Percentiles rank a stretch among this genome's conserved stretches.
Conservation (phyloP, 2,329 filamentous ascomycete genomes). For the Calonectria pauciramosa region DNA sequence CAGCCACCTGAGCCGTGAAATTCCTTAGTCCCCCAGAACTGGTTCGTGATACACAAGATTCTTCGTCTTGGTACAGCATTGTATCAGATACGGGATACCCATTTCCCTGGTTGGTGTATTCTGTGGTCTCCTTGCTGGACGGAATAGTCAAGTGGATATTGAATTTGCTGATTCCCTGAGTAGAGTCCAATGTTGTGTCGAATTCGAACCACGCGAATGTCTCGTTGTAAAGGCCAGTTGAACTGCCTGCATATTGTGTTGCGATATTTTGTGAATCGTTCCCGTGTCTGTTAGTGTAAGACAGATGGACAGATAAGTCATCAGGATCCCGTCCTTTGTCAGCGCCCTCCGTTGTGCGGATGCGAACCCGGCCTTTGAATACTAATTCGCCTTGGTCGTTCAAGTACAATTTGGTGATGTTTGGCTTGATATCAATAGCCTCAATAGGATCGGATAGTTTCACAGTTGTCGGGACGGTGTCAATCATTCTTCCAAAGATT, state of each 20-base stretch:
- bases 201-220: slow-evolving; percentile 50
- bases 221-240: slow-evolving; percentile 42
- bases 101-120: slow-evolving; percentile 43
- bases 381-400: slow-evolving; percentile 42
- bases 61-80: slow-evolving; percentile 42
- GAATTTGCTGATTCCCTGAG: slow-evolving; percentile 49
- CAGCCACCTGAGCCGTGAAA: slow-evolving; percentile 19
- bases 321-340: slow-evolving; percentile 34
- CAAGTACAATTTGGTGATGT: slow-evolving; percentile 45
- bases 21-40: slow-evolving; percentile 2
- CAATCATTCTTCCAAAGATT: slow-evolving; percentile 52
- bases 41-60: slow-evolving; percentile 42
- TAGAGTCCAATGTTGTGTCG: slow-evolving; percentile 36
- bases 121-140: slow-evolving; percentile 38
- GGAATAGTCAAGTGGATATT: slow-evolving; percentile 44
- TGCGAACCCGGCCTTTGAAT: slow-evolving; percentile 45
- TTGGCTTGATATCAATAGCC: slow-evolving; percentile 50
- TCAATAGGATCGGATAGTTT: slow-evolving; percentile 47
- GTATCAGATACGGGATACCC: slow-evolving; percentile 48
- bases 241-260: slow-evolving; percentile 27
- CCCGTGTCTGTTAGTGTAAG: slow-evolving; percentile 25
- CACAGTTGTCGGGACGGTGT: slow-evolving; percentile 50
- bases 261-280: slow-evolving; percentile 21
- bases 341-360: slow-evolving; percentile 31
- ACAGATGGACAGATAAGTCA: slow-evolving; percentile 42